Evolutionary conservation across 352 stramenopile genomes (phyloP).

Genomic region (Globisporangium cystogenes): DNA sequence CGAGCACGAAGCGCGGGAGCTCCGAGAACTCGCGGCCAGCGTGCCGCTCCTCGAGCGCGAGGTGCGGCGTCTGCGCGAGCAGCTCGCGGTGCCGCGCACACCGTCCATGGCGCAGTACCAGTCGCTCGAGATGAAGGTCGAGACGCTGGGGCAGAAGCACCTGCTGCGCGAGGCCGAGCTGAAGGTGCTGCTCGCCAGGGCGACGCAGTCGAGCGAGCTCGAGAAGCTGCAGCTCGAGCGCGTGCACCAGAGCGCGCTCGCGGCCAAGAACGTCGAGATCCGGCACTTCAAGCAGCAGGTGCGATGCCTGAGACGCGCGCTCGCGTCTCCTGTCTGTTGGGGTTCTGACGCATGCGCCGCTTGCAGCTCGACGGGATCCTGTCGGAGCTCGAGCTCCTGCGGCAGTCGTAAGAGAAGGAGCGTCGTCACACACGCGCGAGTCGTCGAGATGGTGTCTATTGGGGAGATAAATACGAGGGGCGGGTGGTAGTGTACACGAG

Average conservation of each 20-base stretch:
- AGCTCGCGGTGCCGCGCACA: conserved; percentile 51
- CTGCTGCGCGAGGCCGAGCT: conserved; percentile 68
- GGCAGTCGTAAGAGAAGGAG: no score
- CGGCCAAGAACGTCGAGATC: conserved; percentile 78
- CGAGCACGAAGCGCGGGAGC: conserved; percentile 22
- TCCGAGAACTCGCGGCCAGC: conserved; percentile 24
- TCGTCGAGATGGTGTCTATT: no score
- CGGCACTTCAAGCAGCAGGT: conserved; percentile 65
- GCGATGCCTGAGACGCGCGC: neutral
- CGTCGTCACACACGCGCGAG: no score
- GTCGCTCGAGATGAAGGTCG: conserved; percentile 65
- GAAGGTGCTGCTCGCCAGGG: conserved; percentile 60
- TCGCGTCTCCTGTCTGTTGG: no score
- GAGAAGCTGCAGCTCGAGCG: conserved; percentile 55
- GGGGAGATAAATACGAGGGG: conserved; percentile 13
- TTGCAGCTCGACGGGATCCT: conserved; percentile 55
- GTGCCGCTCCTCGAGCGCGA: conserved; percentile 50
- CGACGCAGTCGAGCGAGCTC: conserved; percentile 56
- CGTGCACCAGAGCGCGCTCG: conserved; percentile 48
- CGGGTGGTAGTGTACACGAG: conserved; percentile 11
- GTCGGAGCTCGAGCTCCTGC: conserved; percentile 42
- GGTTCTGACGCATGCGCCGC: no score
- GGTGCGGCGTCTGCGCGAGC: conserved; percentile 30
- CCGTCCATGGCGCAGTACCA: conserved; percentile 80
- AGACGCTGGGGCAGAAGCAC: conserved; percentile 73